Evolutionary conservation across 177 flowering plant species (phyloP), one percentile per base, ranked within the genome.

Genomic region (Vitis hybrid): DNA sequence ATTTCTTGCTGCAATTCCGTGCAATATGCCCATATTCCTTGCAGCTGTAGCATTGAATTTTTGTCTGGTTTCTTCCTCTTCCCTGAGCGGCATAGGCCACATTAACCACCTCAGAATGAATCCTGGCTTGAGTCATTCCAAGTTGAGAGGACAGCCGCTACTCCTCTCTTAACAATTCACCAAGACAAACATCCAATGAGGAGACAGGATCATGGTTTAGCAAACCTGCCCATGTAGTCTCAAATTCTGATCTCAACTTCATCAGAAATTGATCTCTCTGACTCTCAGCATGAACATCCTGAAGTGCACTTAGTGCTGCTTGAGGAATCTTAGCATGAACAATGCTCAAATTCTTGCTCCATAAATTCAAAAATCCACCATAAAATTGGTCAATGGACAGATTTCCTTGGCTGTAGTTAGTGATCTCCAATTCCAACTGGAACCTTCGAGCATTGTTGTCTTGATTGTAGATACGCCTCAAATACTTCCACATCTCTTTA

Each of bases 91-190:
- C 57, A 66, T 66, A 73, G 14, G 66, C 66, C 6, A 71, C 24
- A 0, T 12, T 15, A 14, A 62, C 24, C 10, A 65, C 51, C 15
- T 32, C 9, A 2, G 11, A 14, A 3, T 30, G 3, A 57, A 13
- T 14, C 14, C 11, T n/a, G 3, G 11, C 10, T 17, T 61, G 64
- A 3, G 21, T 53, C n/a, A 73, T 14, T 13, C 54, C 14, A 30
- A 17, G 20, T 49, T 69, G 69, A 7, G 75, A 62, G 2, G 18
- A n/a, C 1, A 67, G n/a, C 2, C 59, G 27, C 63, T 64, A 67
- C 60, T 71, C 78, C 12, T 75, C 78, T 3, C 74, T 71, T 35
- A 76, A 14, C 2, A 76, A 24, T 49, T 71, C 78, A 49, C 68
- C 52, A n/a, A 76, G 15, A 61, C 72, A 76, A 0, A 20, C 57